Percentiles rank a stretch among this genome's conserved stretches.
Conservation (phyloP, 2,329 filamentous ascomycete genomes). For the Cyphellophora attinorum region DNA sequence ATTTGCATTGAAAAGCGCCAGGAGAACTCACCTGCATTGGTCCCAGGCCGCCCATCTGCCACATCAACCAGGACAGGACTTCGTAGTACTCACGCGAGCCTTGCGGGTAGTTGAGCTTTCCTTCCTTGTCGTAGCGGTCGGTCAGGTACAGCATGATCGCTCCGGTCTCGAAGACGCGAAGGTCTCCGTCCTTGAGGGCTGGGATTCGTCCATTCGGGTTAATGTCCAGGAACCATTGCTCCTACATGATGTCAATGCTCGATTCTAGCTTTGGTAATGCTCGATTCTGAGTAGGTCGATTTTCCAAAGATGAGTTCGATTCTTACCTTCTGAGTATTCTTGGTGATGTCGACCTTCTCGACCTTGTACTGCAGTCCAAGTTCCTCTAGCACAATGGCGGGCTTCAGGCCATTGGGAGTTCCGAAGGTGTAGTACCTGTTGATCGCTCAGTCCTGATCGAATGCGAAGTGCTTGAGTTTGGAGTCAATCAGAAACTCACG, state of each 20-base stretch:
- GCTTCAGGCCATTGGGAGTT: constrained; percentile 24
- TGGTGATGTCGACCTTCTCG: constrained; percentile 36
- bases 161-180: constrained; percentile 36
- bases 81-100: constrained; percentile 34
- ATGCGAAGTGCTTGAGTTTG: no score
- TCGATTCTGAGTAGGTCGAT: no score
- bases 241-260: no score
- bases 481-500: no score
- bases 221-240: constrained; percentile 38
- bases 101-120: constrained; percentile 33
- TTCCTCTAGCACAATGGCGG: constrained; percentile 28
- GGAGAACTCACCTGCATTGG: constrained; percentile 27
- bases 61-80: constrained; percentile 36
- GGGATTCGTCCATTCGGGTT: constrained; percentile 42
- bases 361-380: constrained; percentile 25
- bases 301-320: no score
- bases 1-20: not conserved
- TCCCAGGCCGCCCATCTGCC: constrained; percentile 31
- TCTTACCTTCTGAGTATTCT: constrained; percentile 75
- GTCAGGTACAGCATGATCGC: constrained; percentile 37
- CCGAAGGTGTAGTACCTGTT: constrained; percentile 12
- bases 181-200: constrained; percentile 30
- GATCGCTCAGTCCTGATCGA: no score
- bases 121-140: constrained; percentile 33
- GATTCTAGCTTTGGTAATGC: no score